Conservation (phyloP, 2,329 filamentous ascomycete species). For the Teratosphaeria epicoccoides region DNA sequence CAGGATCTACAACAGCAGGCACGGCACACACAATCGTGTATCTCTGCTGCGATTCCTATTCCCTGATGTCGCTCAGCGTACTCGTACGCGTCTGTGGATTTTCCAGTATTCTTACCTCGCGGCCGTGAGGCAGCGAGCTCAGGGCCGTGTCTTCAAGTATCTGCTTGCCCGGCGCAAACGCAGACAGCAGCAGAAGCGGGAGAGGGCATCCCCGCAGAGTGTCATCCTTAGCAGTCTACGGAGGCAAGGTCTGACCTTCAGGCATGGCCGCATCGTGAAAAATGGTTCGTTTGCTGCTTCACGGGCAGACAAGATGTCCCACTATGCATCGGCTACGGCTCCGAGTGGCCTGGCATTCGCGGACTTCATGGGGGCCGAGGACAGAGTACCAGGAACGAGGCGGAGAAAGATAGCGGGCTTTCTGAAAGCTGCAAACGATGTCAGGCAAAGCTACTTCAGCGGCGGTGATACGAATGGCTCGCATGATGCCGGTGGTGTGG, state of each 20-base stretch:
- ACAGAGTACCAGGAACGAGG: slow-evolving; percentile 55
- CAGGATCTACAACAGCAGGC: background rate
- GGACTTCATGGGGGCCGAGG: slow-evolving; percentile 16
- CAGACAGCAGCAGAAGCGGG: slow-evolving; percentile 32
- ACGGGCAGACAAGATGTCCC: slow-evolving; percentile 23
- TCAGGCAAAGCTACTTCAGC: slow-evolving; percentile 52
- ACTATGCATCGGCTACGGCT: background rate
- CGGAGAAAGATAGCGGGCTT: slow-evolving; percentile 68
- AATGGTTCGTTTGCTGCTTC: slow-evolving; percentile 22
- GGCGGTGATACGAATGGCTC: slow-evolving; percentile 21
- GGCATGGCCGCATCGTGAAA: slow-evolving; percentile 21
- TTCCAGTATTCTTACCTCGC: slow-evolving; percentile 70
- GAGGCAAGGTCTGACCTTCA: slow-evolving; percentile 11
- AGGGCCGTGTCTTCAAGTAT: slow-evolving; percentile 59
- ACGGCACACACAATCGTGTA: slow-evolving; percentile 9
- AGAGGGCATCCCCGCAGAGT: background rate
- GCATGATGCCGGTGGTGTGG: slow-evolving; percentile 12
- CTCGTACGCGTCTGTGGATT: slow-evolving; percentile 54
- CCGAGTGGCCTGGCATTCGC: slow-evolving; percentile 26
- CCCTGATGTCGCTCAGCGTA: slow-evolving; percentile 22
- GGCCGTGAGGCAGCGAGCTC: slow-evolving; percentile 56
- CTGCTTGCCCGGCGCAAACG: slow-evolving; percentile 22
- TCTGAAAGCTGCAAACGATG: slow-evolving; percentile 59
- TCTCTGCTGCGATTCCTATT: slow-evolving; percentile 55
- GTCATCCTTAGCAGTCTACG: slow-evolving; percentile 4